Evolutionary conservation across 2,329 filamentous ascomycete genomes (phyloP).

Genomic region (Coleophoma crateriformis): DNA sequence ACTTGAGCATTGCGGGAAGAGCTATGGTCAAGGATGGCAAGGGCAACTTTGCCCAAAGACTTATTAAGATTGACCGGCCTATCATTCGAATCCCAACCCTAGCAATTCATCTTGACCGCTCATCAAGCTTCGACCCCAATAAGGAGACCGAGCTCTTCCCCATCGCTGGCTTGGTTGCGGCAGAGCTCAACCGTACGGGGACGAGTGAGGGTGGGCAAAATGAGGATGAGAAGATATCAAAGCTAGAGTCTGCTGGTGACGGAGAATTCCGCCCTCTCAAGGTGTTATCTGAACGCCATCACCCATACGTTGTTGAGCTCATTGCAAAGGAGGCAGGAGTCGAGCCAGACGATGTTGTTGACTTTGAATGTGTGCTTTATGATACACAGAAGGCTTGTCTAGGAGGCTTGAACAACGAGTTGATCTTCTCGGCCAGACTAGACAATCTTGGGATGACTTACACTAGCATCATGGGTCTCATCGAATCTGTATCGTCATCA

Average conservation of each 20-base stretch:
- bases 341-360: conserved; percentile 66
- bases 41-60: conserved; percentile 72
- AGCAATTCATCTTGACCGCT: conserved; percentile 88
- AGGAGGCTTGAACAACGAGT: conserved; percentile 85
- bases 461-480: conserved; percentile 80
- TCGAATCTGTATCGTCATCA: conserved; percentile 65
- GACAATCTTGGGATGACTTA: conserved; percentile 98
- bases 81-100: conserved; percentile 89
- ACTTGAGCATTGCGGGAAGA: conserved; percentile 83
- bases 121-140: conserved; percentile 85
- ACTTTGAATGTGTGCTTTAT: conserved; percentile 96
- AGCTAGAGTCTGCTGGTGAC: conserved; percentile 37
- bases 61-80: conserved; percentile 86
- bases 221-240: conserved; percentile 26
- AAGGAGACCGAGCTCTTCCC: conserved; percentile 96
- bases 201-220: conserved; percentile 36
- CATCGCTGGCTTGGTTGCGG: conserved; percentile 80
- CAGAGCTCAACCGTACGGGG: conserved; percentile 77
- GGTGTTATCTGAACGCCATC: conserved; percentile 75
- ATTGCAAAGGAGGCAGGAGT: conserved; percentile 76
- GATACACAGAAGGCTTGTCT: conserved; percentile 89
- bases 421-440: conserved; percentile 91
- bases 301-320: conserved; percentile 79
- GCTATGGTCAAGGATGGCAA: conserved; percentile 73
- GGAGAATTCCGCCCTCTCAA: conserved; percentile 69